Conservation (phyloP, 2,329 filamentous ascomycete genomes). For the Pezicula carpinea region DNA sequence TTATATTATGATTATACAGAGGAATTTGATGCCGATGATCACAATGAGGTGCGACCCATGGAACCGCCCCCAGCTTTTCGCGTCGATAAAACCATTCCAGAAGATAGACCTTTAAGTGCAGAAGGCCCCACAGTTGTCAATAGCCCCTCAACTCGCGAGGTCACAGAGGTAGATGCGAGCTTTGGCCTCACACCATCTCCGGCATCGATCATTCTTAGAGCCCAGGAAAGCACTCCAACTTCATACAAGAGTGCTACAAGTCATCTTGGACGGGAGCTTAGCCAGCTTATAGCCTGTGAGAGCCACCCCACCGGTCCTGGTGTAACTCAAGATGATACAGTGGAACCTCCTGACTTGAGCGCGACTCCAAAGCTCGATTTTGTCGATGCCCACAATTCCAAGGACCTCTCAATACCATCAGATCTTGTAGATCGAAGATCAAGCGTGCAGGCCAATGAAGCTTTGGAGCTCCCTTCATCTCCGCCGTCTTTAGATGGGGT, state of each 20-base stretch:
- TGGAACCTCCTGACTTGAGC: no score
- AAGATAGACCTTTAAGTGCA: slow-evolving; percentile 22
- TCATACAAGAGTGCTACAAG: no score
- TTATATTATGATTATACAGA: slow-evolving; percentile 32
- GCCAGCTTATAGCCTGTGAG: no score
- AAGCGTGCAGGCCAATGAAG: slow-evolving; percentile 20
- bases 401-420: slow-evolving; percentile 11
- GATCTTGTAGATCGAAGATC: slow-evolving; percentile 19
- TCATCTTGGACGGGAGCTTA: no score
- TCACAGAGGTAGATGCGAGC: no score
- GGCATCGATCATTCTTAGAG: no score
- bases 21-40: slow-evolving; percentile 26
- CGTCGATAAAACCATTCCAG: slow-evolving; percentile 24
- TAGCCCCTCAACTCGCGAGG: not conserved
- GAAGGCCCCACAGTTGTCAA: slow-evolving; percentile 8
- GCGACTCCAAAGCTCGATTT: not conserved
- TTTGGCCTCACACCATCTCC: no score
- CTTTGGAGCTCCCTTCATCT: slow-evolving; percentile 18
- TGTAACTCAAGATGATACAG: no score
- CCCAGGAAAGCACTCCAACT: no score
- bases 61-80: slow-evolving; percentile 24
- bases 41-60: slow-evolving; percentile 9
- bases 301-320: no score
- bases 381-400: slow-evolving; percentile 2
- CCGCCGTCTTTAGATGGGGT: slow-evolving; percentile 1